These are phyloP conservation scores for Tilletia indica DNA, from an alignment of 1,284 basidiomycete genomes.

Conservation along the genomic window DNA sequence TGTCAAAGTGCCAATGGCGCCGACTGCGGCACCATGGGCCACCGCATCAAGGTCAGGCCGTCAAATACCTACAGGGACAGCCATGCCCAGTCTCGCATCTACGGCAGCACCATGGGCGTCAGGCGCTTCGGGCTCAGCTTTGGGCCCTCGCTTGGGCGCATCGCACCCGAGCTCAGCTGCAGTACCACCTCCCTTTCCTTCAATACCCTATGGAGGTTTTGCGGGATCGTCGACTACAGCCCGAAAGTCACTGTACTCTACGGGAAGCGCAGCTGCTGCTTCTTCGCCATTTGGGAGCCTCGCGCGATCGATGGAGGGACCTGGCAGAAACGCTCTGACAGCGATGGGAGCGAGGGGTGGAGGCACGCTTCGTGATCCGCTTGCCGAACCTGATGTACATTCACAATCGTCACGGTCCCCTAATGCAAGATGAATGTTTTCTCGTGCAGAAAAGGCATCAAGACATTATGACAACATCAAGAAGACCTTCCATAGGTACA, in stretches of 20 bases:
- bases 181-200: background rate
- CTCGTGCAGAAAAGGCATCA: no score
- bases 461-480: no score
- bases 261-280: conserved; percentile 22
- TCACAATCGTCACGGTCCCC: no score
- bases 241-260: background rate
- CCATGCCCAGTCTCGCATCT: background rate
- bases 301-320: conserved; percentile 12
- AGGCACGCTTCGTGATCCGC: no score
- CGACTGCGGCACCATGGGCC: conserved; percentile 6
- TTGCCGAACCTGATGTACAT: no score
- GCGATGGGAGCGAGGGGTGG: no score
- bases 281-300: conserved; percentile 22
- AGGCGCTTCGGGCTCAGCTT: background rate
- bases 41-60: background rate
- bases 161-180: background rate
- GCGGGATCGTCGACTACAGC: background rate
- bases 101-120: conserved; percentile 7
- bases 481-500: no score
- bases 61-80: background rate
- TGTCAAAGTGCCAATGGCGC: background rate
- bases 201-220: background rate
- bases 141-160: background rate
- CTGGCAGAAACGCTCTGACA: background rate
- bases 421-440: no score